Base-by-base conservation (phyloP, 352 stramenopile genomes). In the Pythium brassicae region DNA sequence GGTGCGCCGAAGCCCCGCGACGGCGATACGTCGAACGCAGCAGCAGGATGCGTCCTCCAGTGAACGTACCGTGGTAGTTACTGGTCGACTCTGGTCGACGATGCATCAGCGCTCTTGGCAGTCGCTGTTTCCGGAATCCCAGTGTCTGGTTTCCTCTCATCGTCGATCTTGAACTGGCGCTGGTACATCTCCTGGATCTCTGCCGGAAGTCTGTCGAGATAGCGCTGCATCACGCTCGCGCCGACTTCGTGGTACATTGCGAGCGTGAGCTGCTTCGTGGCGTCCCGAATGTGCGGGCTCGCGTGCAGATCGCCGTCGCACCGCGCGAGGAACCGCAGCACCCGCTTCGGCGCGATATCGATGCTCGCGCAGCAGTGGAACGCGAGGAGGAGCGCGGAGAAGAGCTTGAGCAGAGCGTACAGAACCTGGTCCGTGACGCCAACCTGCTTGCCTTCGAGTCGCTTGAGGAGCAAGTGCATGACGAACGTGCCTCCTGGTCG, bases 281-380 rank as follows among this genome's bases (percentile, higher is more conserved):
- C 70, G 8, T 75, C 68, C 14, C 74, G 57, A 40, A 82, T 53
- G 29, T 78, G 69, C 9, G 68, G 62, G 42, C 73, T 78, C 14
- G 67, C 62, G 32, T 85, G 70, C 51, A 73, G 32, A 4, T 68
- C 55, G 11, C 65, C 61, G 23, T 79, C 64, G 25, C 43, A 59
- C 10, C 27, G 32, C 5, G 68, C n/a, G 14, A 86, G 47, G 8
- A 78, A 70, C 17, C 35, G 63, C n/a, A 83, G 46, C 26, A 86
- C 63, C 0, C 71, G 64, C 44, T 67, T 68, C 14, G 53, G 60
- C 2, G 72, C 61, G n/a, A 79, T 76, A 45, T 81, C 71, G 42
- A 81, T 66, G 46, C 42, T 69, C 52, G 72, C 68, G 35, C 72
- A 83, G 55, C 75, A 83, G 44, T 83, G 75, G 55, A 75, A 77